Conservation (phyloP, 2,329 filamentous ascomycete species). For the Ophiostoma quercus region DNA sequence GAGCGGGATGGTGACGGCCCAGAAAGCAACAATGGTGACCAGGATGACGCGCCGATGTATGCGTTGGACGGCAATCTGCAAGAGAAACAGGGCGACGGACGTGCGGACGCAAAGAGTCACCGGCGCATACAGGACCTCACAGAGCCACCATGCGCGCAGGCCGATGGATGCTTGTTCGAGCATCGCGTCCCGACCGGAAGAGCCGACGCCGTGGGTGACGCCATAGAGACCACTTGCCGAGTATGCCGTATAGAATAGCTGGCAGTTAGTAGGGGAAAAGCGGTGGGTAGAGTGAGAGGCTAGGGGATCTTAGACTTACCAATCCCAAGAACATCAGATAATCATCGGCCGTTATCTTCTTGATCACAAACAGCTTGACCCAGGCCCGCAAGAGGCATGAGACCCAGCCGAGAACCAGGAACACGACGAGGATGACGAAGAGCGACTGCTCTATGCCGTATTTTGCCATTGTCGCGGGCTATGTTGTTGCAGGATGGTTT, state of each 20-base stretch:
- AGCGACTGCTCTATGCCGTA: constrained; percentile 24
- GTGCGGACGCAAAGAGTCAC: constrained; percentile 39
- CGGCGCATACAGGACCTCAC: constrained; percentile 39
- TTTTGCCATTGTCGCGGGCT: constrained; percentile 17
- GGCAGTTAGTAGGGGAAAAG: neutral
- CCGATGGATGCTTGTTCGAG: constrained; percentile 30
- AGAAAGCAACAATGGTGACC: constrained; percentile 34
- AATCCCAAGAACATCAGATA: constrained; percentile 43
- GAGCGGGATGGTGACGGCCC: constrained; percentile 27
- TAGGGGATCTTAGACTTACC: constrained; percentile 33
- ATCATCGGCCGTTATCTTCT: constrained; percentile 43
- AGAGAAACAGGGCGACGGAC: constrained; percentile 40
- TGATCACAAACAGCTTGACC: constrained; percentile 42
- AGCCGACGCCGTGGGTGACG: constrained; percentile 33
- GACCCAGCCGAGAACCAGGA: constrained; percentile 30
- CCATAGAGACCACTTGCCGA: constrained; percentile 34
- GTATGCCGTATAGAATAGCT: constrained; percentile 37
- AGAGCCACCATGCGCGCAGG: constrained; percentile 38
- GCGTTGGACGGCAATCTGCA: constrained; percentile 37
- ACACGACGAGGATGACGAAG: constrained; percentile 23
- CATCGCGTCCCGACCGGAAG: constrained; percentile 28
- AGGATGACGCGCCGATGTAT: constrained; percentile 38
- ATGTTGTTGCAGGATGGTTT: neutral
- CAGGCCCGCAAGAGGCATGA: constrained; percentile 41
- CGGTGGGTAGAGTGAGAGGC: neutral